Evolutionary conservation across 257 asterid genomes (phyloP), one percentile per base, ranked within the genome.

Genomic region (Ehretia macrophylla): DNA sequence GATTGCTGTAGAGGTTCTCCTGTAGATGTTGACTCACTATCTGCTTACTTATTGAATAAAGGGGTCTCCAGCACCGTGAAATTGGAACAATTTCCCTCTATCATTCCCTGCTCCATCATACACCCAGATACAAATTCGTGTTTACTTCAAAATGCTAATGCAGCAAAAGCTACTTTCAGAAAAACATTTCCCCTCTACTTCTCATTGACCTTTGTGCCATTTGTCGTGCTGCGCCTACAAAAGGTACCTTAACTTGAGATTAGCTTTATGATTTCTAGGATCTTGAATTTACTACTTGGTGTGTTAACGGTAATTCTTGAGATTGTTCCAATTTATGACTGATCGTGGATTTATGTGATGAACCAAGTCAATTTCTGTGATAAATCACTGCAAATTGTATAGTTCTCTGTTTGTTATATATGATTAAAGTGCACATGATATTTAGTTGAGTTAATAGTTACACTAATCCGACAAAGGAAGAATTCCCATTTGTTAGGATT

Each of bases 121-220:
- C 99, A 93, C 70, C 96, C 99, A 44, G 81, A 78, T 63, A 67
- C 86, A 54, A 81, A 71, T 55, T 93, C 99, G 23, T 93, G 99
- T 77, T 68, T 83, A 54, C 77, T 74, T 57, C 99, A 90, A 80
- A 87, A 90, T 72, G 84, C 85, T 52, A 93, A 82, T 58, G 96
- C 95, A 4, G 78, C 85, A 18, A 66, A 74, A 32, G 88, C 84
- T 61, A 85, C 99, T 81, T 93, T 93, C 79, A 83, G 91, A 78
- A 93, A 93, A 75, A 93, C 97, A 51, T 93, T 90, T 78, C 99
- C 99, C 61, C 81, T 93, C 10, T 93, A 93, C 74, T 93, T 93
- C 88, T 93, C 99, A 55, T 73, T 93, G 86, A 90, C 99, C 27
- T 90, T 89, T 69, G 99, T 93, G 60, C 99, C 97, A 0, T 89